A percentile compares a stretch with the other conserved stretches of the same genome.
phyloP scores from a whole-genome alignment of 1,284 basidiomycete genomes.

The Heterobasidion irregulare region DNA sequence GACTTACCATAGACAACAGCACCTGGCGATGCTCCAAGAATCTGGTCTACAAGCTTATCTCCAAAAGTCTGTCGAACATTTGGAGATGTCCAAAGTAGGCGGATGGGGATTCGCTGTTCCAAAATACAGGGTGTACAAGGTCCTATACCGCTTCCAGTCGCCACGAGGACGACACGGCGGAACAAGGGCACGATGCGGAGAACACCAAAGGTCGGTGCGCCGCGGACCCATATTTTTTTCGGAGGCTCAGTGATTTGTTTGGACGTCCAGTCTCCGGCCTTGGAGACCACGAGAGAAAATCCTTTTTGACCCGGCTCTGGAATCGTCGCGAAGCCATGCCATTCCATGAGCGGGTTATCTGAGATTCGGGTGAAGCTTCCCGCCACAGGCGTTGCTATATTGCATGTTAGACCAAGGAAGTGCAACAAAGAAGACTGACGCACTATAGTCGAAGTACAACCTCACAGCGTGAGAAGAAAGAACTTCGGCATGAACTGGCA shows the following conservation, averaged over 20 bases:
- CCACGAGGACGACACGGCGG: slow-evolving; percentile 49
- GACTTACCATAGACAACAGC: slow-evolving; percentile 45
- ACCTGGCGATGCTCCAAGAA: slow-evolving; percentile 41
- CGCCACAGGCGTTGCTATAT: slow-evolving; percentile 34
- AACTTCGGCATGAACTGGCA: slow-evolving; percentile 42
- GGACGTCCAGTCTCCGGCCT: slow-evolving; percentile 53
- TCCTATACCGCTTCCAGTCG: slow-evolving; percentile 55
- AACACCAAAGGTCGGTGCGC: slow-evolving; percentile 53
- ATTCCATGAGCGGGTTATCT: slow-evolving; percentile 44
- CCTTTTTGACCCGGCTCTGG: slow-evolving; percentile 42
- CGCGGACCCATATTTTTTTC: slow-evolving; percentile 46
- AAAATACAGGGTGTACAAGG: slow-evolving; percentile 49
- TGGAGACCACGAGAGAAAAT: slow-evolving; percentile 49
- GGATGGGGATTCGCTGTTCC: slow-evolving; percentile 40
- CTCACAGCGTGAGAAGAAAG: slow-evolving; percentile 50
- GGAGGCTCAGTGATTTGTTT: slow-evolving; percentile 44
- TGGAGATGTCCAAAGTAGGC: slow-evolving; percentile 51
- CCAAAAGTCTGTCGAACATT: slow-evolving; percentile 54
- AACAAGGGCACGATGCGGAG: slow-evolving; percentile 49
- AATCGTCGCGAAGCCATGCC: slow-evolving; percentile 55
- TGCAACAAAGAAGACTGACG: slow-evolving; percentile 10
- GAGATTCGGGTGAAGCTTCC: slow-evolving; percentile 50
- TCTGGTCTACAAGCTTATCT: slow-evolving; percentile 46
- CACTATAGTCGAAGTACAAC: slow-evolving; percentile 48
- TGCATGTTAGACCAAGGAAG: slow-evolving; percentile 3